Percentiles rank a stretch among this genome's conserved stretches.
phyloP scores from a whole-genome alignment of 2,329 filamentous ascomycete genomes.

The Daldinia sp. region DNA sequence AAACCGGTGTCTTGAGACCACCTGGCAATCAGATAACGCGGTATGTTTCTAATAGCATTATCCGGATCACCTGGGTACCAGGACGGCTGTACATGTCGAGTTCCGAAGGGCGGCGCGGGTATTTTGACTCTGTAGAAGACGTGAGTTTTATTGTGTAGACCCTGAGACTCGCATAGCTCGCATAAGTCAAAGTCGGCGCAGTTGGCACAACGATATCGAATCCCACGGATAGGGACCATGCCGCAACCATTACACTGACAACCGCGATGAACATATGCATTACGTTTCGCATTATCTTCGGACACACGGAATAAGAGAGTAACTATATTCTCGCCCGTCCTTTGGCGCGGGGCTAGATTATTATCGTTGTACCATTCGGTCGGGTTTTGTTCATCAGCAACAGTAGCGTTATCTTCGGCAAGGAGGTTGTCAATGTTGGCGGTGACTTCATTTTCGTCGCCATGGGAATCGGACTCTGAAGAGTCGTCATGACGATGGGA shows the following conservation, averaged over 20 bases:
- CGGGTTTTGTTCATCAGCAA: constrained; percentile 54
- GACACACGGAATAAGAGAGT: constrained; percentile 91
- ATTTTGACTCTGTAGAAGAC: constrained; percentile 97
- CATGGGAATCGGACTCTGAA: constrained; percentile 57
- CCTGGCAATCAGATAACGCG: constrained; percentile 73
- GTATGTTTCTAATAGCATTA: constrained; percentile 75
- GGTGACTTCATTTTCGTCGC: constrained; percentile 60
- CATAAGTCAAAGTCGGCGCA: constrained; percentile 97
- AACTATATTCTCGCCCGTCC: constrained; percentile 82
- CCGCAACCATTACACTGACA: constrained; percentile 93
- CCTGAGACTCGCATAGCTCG: constrained; percentile 87
- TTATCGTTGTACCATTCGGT: constrained; percentile 67
- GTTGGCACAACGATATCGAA: constrained; percentile 94
- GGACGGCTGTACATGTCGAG: constrained; percentile 81
- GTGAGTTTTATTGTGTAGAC: constrained; percentile 86
- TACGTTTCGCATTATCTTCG: constrained; percentile 88
- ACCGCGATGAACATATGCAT: constrained; percentile 91
- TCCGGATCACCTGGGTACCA: constrained; percentile 92
- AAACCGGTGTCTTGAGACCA: constrained; percentile 80
- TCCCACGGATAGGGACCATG: constrained; percentile 87
- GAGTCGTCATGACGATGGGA: constrained; percentile 53
- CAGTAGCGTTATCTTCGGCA: constrained; percentile 56
- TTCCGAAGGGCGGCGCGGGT: constrained; percentile 85
- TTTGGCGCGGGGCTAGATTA: constrained; percentile 57
- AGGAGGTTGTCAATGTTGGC: constrained; percentile 50